Conservation (phyloP, 2,329 filamentous ascomycete genomes). For the Botryosphaeria agaves region DNA sequence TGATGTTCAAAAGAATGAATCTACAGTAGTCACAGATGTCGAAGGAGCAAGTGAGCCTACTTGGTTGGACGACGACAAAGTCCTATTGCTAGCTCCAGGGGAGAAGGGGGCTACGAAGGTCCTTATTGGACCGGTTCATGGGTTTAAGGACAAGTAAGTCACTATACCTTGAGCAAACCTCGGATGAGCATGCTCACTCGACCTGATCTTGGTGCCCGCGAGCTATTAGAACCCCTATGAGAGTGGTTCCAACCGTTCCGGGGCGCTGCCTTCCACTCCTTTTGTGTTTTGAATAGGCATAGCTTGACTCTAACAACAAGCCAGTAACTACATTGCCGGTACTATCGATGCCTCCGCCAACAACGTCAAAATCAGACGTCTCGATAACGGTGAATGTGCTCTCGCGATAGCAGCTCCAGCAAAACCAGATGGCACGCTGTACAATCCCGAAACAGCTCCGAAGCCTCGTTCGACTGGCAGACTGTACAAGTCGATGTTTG, state of each 20-base stretch:
- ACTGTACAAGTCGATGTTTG: constrained; percentile 33
- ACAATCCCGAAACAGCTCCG: constrained; percentile 30
- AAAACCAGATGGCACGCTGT: constrained; percentile 42
- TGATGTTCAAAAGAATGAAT: constrained; percentile 48
- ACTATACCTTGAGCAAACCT: constrained; percentile 3
- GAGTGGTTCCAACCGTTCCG: no score
- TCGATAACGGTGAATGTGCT: constrained; percentile 19
- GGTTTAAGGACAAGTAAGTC: constrained; percentile 17
- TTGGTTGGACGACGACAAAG: constrained; percentile 55
- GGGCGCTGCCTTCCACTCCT: no score
- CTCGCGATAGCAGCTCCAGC: constrained; percentile 41
- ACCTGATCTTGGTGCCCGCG: no score
- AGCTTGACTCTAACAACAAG: background rate
- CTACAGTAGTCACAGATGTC: constrained; percentile 47
- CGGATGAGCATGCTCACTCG: background rate
- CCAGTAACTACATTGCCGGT: constrained; percentile 23
- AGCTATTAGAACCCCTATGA: no score
- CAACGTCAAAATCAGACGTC: constrained; percentile 27
- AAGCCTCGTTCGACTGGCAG: constrained; percentile 27
- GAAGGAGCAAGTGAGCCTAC: constrained; percentile 49
- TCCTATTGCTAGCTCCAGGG: constrained; percentile 34
- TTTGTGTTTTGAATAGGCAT: no score
- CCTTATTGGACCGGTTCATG: constrained; percentile 14
- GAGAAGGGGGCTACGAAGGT: constrained; percentile 22
- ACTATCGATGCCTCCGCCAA: constrained; percentile 27